phyloP scores from a whole-genome alignment of 164 flowering plant species.

The Magnolia officinalis region DNA sequence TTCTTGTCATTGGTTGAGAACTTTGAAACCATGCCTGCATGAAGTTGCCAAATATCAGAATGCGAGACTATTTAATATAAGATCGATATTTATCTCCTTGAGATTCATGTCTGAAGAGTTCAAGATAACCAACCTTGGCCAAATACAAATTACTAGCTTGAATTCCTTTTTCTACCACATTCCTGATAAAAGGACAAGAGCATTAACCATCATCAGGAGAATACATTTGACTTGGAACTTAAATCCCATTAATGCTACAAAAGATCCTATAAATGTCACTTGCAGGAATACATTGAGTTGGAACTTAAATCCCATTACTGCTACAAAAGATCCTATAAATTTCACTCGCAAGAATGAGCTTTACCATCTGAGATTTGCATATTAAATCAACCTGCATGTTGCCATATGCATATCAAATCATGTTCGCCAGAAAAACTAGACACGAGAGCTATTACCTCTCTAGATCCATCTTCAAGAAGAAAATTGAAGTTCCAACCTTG shows the following conservation, averaged over 20 bases:
- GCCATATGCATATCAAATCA: not conserved
- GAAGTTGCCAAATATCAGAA: conserved; percentile 13
- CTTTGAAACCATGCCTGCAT: conserved; percentile 80
- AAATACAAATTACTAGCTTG: conserved; percentile 57
- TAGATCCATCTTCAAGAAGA: not conserved
- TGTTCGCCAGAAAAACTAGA: not conserved
- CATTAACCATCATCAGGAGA: conserved; percentile 1
- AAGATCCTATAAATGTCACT: not conserved
- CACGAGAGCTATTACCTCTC: not conserved
- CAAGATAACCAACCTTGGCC: conserved; percentile 49
- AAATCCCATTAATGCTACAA: not conserved
- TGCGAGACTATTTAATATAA: not conserved
- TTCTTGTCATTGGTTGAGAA: conserved; percentile 84
- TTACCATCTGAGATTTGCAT: not conserved
- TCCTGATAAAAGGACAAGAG: conserved; percentile 30
- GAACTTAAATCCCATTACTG: not conserved
- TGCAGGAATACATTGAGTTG: not conserved
- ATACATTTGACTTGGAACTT: not conserved
- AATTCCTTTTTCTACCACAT: conserved; percentile 44
- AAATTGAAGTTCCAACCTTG: not conserved
- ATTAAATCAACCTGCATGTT: too few relatives aligned
- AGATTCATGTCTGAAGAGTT: conserved; percentile 5
- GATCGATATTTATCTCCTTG: not conserved
- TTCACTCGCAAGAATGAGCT: not conserved
- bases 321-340: not conserved